These are phyloP conservation scores for Pterocarpus santalinus DNA, from an alignment of 306 rosid genomes.

Conservation along the genomic window DNA sequence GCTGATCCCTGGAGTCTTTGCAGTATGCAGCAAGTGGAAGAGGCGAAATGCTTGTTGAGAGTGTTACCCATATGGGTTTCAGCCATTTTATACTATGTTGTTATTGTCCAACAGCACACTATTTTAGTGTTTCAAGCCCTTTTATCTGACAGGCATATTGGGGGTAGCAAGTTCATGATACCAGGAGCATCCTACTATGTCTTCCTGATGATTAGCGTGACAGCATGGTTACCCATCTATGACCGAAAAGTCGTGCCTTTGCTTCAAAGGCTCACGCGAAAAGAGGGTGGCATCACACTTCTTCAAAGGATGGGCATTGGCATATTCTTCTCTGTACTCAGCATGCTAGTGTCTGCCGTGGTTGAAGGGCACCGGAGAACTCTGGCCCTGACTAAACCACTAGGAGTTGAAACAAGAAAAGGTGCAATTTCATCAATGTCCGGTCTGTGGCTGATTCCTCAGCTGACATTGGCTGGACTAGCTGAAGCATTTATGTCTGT, in stretches of 20 bases:
- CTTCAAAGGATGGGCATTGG: constrained; percentile 88
- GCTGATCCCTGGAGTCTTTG: constrained; percentile 81
- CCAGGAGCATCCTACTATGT: constrained; percentile 83
- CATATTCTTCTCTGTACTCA: constrained; percentile 59
- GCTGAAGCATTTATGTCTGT: constrained; percentile 70
- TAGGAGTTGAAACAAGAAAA: constrained; percentile 64
- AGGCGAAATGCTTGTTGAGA: constrained; percentile 79
- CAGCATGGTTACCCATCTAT: constrained; percentile 75
- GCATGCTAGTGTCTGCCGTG: constrained; percentile 67
- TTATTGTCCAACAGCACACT: constrained; percentile 71
- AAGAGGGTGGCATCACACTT: constrained; percentile 83
- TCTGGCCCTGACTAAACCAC: constrained; percentile 61
- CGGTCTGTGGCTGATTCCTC: constrained; percentile 85
- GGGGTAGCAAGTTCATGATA: constrained; percentile 63
- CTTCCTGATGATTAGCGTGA: constrained; percentile 74
- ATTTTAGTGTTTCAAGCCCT: constrained; percentile 85
- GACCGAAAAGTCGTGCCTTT: constrained; percentile 70
- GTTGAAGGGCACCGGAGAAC: constrained; percentile 67
- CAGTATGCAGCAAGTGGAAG: constrained; percentile 91
- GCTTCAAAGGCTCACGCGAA: constrained; percentile 65
- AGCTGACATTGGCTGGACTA: constrained; percentile 67
- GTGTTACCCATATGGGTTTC: constrained; percentile 83
- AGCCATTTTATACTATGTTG: constrained; percentile 56
- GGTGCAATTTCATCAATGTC: constrained; percentile 88
- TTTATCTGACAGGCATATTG: constrained; percentile 69